A percentile compares a stretch with the other conserved stretches of the same genome.
Evolutionary conservation across 176 grass and related monocot genomes (phyloP).

Genomic region (Triticum turgidum): DNA sequence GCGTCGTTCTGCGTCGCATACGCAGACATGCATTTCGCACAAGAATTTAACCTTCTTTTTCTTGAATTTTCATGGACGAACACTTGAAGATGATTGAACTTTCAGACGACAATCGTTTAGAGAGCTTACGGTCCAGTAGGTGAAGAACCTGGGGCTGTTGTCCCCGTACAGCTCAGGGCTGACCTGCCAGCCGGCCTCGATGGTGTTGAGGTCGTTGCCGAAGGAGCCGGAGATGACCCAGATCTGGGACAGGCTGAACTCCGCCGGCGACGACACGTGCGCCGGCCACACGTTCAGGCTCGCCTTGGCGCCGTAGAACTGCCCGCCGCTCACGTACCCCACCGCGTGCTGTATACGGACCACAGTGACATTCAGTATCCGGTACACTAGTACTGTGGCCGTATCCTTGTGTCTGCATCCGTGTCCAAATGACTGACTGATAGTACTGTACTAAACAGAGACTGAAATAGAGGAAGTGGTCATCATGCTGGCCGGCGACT

Average conservation of each 20-base stretch:
- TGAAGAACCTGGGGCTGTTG: conserved; percentile 82
- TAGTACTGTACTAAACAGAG: not conserved
- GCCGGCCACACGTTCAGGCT: conserved; percentile 95
- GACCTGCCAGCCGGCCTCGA: conserved; percentile 97
- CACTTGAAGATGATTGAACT: not conserved
- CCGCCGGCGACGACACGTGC: conserved; percentile 62
- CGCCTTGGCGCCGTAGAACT: conserved; percentile 83
- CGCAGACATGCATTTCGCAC: not conserved
- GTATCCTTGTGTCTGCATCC: not conserved
- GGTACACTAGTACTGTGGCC: not conserved
- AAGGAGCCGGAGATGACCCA: conserved; percentile 96
- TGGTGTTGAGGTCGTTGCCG: conserved; percentile 94
- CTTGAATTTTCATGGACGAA: not conserved
- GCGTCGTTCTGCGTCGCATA: conserved; percentile 59
- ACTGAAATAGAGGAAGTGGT: not conserved
- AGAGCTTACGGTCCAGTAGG: conserved; percentile 85
- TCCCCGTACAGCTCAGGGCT: conserved; percentile 93
- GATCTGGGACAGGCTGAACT: conserved; percentile 95
- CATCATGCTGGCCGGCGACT: not conserved
- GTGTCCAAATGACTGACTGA: not conserved
- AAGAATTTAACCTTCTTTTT: not conserved
- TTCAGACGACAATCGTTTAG: not conserved
- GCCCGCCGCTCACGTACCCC: conserved; percentile 71
- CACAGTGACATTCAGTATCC: not conserved
- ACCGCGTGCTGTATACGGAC: conserved; percentile 71